Evolutionary conservation across 768 basidiomycete species (phyloP), one percentile per base, ranked within the genome.

Genomic region (Nidula microcarpa): DNA sequence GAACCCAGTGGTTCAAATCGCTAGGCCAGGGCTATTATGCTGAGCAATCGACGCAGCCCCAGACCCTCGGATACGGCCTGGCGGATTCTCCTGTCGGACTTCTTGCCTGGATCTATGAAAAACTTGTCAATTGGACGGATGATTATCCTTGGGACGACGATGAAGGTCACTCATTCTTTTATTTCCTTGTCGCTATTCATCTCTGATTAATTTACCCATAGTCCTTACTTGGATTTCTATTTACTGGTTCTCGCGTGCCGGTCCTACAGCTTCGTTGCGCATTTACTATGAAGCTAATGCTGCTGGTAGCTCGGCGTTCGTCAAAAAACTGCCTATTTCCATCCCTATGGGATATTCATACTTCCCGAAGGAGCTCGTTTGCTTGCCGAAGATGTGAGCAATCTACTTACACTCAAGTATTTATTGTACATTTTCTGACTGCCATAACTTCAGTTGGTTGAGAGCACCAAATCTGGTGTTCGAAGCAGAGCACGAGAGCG

Each of bases 211-310:
- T 32, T 23, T 23, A 2, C 4, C 17, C 60, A 8, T 55, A 84
- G 84, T 85, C 1, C 57, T 86, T 33, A 82, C 80, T 0, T 86
- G 83, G 82, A 62, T 82, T 3, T 83, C 81, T 1, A 70, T 84
- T n/a, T 84, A 82, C 57, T 77, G 73, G 70, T 84, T 85, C 65
- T 84, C 82, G 4, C 74, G 77, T 3, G 73, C 75, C 0, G 82
- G 84, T 0, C 83, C 85, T 3, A 71, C 82, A 1, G 81, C 84
- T 0, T 76, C 84, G 0, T 34, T 77, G 2, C 71, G 83, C 4
- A 81, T 85, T 13, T 86, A 85, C 64, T 84, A 78, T 56, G 84
- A 86, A 57, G 37, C 50, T 43, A 62, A 59, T 57, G 62, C 18
- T 55, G 39, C 53, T 23, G 6, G 23, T 11, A 43, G 39, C 16